A percentile compares a stretch with the other conserved stretches of the same genome.
phyloP scores from a whole-genome alignment of 129 eudicot species.

The Solidago caesia region DNA sequence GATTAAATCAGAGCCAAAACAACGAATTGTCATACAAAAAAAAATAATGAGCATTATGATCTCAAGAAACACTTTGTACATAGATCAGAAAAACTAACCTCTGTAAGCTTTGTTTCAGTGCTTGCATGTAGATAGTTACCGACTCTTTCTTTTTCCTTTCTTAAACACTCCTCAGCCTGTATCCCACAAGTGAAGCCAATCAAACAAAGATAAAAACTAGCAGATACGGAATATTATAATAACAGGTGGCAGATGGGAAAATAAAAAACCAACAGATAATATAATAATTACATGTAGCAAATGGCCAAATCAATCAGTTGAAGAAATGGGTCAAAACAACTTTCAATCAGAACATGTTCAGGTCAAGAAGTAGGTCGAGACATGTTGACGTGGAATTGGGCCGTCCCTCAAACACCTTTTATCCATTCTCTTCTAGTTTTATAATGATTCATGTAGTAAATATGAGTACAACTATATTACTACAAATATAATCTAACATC shows the following conservation, averaged over 20 bases:
- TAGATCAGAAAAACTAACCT: slow-evolving; percentile 46
- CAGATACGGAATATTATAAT: not conserved
- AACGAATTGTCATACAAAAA: not conserved
- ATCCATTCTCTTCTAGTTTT: no score
- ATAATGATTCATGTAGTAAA: no score
- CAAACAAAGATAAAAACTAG: slow-evolving; percentile 12
- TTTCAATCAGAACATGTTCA: no score
- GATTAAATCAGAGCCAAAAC: not conserved
- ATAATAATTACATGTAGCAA: no score
- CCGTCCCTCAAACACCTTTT: not conserved
- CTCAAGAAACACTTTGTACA: not conserved
- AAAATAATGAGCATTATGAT: no score
- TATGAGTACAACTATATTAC: no score
- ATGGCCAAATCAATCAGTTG: no score
- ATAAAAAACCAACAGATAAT: no score
- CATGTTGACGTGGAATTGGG: not conserved
- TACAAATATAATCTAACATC: no score
- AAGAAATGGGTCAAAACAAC: no score
- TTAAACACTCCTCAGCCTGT: slow-evolving; percentile 88
- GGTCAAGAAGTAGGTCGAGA: not conserved
- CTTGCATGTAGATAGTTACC: slow-evolving; percentile 70
- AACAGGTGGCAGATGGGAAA: not conserved
- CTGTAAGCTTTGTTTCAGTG: slow-evolving; percentile 80
- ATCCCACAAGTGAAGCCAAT: slow-evolving; percentile 6
- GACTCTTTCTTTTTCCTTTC: slow-evolving; percentile 81